Conservation (phyloP, 2,329 filamentous ascomycete genomes). For the Rasamsonia emersonii region DNA sequence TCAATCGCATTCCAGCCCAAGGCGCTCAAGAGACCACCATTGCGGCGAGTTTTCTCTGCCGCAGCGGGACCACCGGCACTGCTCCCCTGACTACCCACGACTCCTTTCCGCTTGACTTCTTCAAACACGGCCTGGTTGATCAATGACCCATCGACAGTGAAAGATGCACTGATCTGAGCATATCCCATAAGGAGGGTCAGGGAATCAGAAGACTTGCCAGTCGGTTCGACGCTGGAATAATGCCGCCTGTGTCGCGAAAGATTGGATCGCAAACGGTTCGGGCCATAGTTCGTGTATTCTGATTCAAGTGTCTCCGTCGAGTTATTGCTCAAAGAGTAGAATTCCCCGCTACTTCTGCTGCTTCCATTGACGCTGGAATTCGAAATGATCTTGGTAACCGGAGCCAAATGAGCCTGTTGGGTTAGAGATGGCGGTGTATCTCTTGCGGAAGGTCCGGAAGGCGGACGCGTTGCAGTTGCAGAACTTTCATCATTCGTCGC, state of each 20-base stretch:
- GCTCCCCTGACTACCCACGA: slow-evolving; percentile 72
- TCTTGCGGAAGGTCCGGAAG: slow-evolving; percentile 13
- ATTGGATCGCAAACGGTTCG: slow-evolving; percentile 46
- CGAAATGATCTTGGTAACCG: slow-evolving; percentile 60
- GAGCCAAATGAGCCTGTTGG: slow-evolving; percentile 23
- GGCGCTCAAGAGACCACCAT: slow-evolving; percentile 69
- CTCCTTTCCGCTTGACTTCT: slow-evolving; percentile 88
- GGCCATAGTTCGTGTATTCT: slow-evolving; percentile 57
- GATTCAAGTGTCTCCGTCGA: slow-evolving; percentile 89
- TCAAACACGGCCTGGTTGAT: slow-evolving; percentile 87
- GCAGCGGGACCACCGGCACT: slow-evolving; percentile 65
- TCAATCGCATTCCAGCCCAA: slow-evolving; percentile 85
- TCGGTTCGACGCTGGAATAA: slow-evolving; percentile 34
- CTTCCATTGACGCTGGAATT: slow-evolving; percentile 69
- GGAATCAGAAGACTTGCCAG: slow-evolving; percentile 13
- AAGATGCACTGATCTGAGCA: slow-evolving; percentile 85
- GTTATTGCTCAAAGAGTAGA: slow-evolving; percentile 90
- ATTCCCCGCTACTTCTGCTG: slow-evolving; percentile 84
- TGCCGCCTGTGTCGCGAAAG: slow-evolving; percentile 32
- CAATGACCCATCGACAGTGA: slow-evolving; percentile 82
- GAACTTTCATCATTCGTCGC: slow-evolving; percentile 19
- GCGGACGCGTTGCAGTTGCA: slow-evolving; percentile 7
- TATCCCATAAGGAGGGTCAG: slow-evolving; percentile 97
- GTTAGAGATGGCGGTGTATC: slow-evolving; percentile 18
- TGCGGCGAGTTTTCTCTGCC: slow-evolving; percentile 48